Conservation (phyloP, 78 protist genomes). For the Emiliania huxleyi region DNA sequence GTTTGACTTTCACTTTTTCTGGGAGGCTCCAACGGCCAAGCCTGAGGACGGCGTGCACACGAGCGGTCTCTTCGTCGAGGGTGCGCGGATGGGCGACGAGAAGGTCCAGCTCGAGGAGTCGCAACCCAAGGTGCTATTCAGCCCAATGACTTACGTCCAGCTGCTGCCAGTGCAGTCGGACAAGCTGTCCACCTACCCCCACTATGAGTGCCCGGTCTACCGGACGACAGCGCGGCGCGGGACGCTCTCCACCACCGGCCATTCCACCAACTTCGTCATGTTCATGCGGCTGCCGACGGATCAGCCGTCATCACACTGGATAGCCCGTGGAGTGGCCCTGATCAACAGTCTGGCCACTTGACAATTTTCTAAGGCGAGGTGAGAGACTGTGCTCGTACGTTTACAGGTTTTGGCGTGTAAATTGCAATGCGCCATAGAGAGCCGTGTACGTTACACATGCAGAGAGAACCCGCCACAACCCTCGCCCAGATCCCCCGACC, state of each 20-base stretch:
- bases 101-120: slow-evolving; percentile 41
- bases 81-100: slow-evolving; percentile 49
- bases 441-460: too few relatives aligned
- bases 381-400: too few relatives aligned
- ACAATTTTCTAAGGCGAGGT: too few relatives aligned
- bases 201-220: slow-evolving; percentile 79
- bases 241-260: slow-evolving; percentile 67
- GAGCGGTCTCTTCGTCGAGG: slow-evolving; percentile 67
- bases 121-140: slow-evolving; percentile 53
- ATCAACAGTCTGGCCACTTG: background rate
- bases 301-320: slow-evolving; percentile 59
- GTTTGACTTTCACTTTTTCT: slow-evolving; percentile 43
- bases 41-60: slow-evolving; percentile 68
- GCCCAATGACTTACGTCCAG: slow-evolving; percentile 38
- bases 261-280: slow-evolving; percentile 75
- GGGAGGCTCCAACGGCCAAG: background rate
- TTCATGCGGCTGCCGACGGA: slow-evolving; percentile 65
- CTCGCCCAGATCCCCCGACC: too few relatives aligned
- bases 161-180: slow-evolving; percentile 34
- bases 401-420: too few relatives aligned
- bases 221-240: slow-evolving; percentile 76
- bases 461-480: too few relatives aligned
- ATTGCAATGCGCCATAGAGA: too few relatives aligned
- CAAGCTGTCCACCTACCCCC: background rate
- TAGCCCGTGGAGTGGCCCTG: slow-evolving; percentile 30